Evolutionary conservation across 2,329 filamentous ascomycete species (phyloP), one percentile per base, ranked within the genome.

Genomic region (Pezicula radicicola): DNA sequence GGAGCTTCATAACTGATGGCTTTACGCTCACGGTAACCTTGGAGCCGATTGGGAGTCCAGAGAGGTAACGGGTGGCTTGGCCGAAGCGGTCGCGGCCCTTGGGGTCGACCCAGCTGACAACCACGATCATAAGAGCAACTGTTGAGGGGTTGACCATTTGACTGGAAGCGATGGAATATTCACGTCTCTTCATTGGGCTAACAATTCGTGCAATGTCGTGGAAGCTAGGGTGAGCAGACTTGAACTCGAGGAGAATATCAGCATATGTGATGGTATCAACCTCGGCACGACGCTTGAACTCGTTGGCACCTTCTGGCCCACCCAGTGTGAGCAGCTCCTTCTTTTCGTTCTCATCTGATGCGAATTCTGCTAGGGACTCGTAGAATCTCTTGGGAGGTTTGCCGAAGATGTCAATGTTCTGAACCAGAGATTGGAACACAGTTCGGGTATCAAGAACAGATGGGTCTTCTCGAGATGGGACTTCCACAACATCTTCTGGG

Each of bases 1-100:
- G 94, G n/a, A 99, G 82, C 76, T 97, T 99, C 94, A 99, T 99
- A 60, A 97, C 94, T 21, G 91, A 97, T 0, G 94, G 91, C 78
- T 99, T 99, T 70, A 99, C 91, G 33, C 89, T 96, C 53, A 91
- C 94, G 3, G 92, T 96, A 57, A 99, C 84, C 33, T 87, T 77
- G 36, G 89, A 76, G 48, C 94, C 94, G 12, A 89, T 76, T 12
- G 80, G 79, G 35, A 99, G 85, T 27, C 76, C 70, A 71, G 87
- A 87, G 59, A 99, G 84, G 77, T 95, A 99, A 60, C 88, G 87
- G 10, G 93, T 97, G 7, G 94, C 93, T 70, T 97, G 91, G 49
- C 94, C 94, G 68, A 90, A 93, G 62, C 94, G 91, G 63, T 89
- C 88, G 66, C 92, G 90, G 65, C 93, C 93, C 64, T 83, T 81